Conservation (phyloP, 768 basidiomycete species). For the Tricholoma flavovirens region DNA sequence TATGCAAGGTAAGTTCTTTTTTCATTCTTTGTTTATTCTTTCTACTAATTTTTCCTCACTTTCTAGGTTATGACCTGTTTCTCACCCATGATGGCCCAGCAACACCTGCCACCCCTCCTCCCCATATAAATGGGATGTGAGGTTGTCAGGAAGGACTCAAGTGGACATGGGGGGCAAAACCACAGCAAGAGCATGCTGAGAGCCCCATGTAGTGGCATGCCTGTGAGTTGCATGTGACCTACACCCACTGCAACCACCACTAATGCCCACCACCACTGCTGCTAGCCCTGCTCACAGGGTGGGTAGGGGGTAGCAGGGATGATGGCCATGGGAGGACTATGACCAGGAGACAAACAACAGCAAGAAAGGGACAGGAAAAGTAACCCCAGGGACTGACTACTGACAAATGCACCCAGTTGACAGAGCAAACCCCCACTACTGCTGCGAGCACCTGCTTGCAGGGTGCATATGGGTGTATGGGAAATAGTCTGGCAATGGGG, state of each 20-base stretch:
- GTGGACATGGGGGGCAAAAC: not conserved
- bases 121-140: no score
- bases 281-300: not conserved
- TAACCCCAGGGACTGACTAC: not conserved
- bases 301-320: no score
- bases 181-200: not conserved
- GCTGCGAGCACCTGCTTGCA: no score
- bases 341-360: no score
- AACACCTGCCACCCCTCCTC: not conserved
- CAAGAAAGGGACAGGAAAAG: not conserved
- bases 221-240: not conserved
- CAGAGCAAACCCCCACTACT: not conserved
- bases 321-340: not conserved
- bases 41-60: not conserved
- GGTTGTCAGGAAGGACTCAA: not conserved
- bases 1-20: not conserved
- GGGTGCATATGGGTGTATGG: no score
- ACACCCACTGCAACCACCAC: not conserved
- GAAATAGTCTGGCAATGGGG: not conserved
- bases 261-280: constrained; percentile 72
- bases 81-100: no score
- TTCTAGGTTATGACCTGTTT: no score
- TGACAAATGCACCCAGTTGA: not conserved
- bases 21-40: not conserved
- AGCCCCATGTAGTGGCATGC: not conserved